Base-by-base conservation (phyloP, 2,329 filamentous ascomycete species). In the Botrytis cinerea region DNA sequence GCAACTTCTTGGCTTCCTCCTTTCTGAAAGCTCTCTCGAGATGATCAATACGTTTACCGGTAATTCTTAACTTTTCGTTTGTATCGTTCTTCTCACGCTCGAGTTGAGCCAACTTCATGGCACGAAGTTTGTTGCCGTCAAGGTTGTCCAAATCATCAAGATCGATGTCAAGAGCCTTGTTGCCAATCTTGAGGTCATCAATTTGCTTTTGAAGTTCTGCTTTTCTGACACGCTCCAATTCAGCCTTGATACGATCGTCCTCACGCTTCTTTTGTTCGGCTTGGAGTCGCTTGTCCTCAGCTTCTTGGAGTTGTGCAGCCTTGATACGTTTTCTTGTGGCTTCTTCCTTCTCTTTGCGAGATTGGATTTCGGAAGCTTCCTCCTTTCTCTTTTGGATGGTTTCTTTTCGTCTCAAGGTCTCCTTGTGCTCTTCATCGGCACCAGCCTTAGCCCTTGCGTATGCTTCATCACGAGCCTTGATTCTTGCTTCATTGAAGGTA, bases 1-100 rank as follows among this genome's bases (percentile, higher is more conserved):
- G 86, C 74, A 98, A 86, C 84, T 98, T 95, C 89, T 98, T 97
- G 80, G 92, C 85, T 84, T 99, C 96, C 85, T 98, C 96, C 83
- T 95, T 93, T 80, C 96, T 92, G 88, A 97, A 97, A 54, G 96
- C 96, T 85, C 96, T 93, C 86, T 99, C 96, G 79, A 99, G 86
- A 84, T 99, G 95, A 81, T 99, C 96, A 80, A 98, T 93, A 77
- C 96, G 92, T 89, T 98, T 98, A 82, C 92, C 94, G 75, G 95
- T 97, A 79, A 97, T 90, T 79, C 94, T 92, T 71, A 98, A 89
- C 82, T 93, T 94, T 84, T 98, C 94, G 76, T 93, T 93, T 78
- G 98, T 91, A 81, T 96, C 94, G 81, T 95, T 97, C 91, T 98
- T 99, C 87, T 98, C 96, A 79, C 95, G 95, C 85, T 98, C 96